Conservation (phyloP, 257 asterid species). For the Haberlea rhodopensis region DNA sequence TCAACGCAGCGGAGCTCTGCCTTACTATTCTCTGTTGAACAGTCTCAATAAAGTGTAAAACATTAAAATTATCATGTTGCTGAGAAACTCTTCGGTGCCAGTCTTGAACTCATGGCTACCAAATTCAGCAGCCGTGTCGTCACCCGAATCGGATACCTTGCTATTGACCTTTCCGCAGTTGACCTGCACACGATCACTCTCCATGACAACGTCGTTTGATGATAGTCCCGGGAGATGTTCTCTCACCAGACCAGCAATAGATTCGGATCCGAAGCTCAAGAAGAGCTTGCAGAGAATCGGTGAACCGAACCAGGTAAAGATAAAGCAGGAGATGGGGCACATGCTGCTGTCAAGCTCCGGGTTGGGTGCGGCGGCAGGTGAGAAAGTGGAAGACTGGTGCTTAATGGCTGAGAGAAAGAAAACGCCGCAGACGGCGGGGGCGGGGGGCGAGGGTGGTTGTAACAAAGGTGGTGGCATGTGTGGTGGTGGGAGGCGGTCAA, state of each 20-base stretch:
- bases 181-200: conserved; percentile 45
- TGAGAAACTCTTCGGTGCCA: conserved; percentile 66
- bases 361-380: conserved; percentile 33
- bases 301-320: not conserved
- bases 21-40: not conserved
- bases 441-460: conserved; percentile 40
- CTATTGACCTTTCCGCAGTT: conserved; percentile 40
- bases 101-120: conserved; percentile 53
- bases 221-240: conserved; percentile 28
- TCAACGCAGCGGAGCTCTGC: conserved; percentile 12
- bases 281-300: conserved; percentile 29
- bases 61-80: conserved; percentile 30
- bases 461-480: conserved; percentile 46
- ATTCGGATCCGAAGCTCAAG: conserved; percentile 41
- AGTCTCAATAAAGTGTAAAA: not conserved
- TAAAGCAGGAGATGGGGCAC: conserved; percentile 30
- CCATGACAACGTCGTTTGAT: conserved; percentile 35
- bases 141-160: conserved; percentile 50
- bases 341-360: conserved; percentile 37
- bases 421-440: conserved; percentile 39
- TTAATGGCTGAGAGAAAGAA: conserved; percentile 29
- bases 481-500: conserved; percentile 50
- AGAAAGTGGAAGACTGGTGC: conserved; percentile 22
- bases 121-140: conserved; percentile 35
- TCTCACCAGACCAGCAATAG: conserved; percentile 27